Evolutionary conservation across 2,329 filamentous ascomycete species (phyloP), one percentile per base, ranked within the genome.

Genomic region (Chaetomium olivaceum): DNA sequence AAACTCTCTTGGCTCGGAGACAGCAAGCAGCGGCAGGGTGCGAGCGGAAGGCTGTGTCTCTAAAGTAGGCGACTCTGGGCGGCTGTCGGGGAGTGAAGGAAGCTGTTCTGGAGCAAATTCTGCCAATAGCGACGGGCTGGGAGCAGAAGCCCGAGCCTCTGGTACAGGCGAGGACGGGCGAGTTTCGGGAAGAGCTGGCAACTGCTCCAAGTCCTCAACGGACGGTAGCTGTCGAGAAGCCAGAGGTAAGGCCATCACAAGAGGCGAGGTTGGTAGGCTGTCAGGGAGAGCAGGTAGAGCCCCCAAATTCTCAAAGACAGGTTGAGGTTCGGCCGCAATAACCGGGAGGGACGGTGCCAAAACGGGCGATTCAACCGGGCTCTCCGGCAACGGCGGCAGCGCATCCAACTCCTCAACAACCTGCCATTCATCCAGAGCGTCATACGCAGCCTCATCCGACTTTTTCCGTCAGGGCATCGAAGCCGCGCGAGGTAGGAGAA

Each of bases 321-420:
- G 48, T 16, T 8, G 14, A 25, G 25, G 2, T 12, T 27, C 12
- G 14, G 8, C 16, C 14, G 16, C 25, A 25, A 9, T 23, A 16
- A 27, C 14, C 4, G 21, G 19, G 9, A 23, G 19, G 1, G 36
- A n/a, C 0, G 19, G 14, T n/a, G 16, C 11, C 60, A 16, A 36
- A 12, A 39, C n/a, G 29, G 67, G 67, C 6, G 65, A 65, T 2
- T n/a, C 61, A n/a, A 48, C 11, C 12, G 43, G 29, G 25, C 68
- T 68, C 51, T 68, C 66, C 3, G 64, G 65, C 51, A 70, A 50
- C 14, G 64, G 54, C 16, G 67, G 67, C 57, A 69, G 33, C 3
- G 31, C 19, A 36, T 58, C 61, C 57, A 65, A n/a, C 29, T 50
- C 48, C 25, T 50, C 46, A 6, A 48, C 46, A 9, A 50, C 12